These are phyloP conservation scores for Phytophthora pini DNA, from an alignment of 352 stramenopile genomes.

Conservation along the genomic window DNA sequence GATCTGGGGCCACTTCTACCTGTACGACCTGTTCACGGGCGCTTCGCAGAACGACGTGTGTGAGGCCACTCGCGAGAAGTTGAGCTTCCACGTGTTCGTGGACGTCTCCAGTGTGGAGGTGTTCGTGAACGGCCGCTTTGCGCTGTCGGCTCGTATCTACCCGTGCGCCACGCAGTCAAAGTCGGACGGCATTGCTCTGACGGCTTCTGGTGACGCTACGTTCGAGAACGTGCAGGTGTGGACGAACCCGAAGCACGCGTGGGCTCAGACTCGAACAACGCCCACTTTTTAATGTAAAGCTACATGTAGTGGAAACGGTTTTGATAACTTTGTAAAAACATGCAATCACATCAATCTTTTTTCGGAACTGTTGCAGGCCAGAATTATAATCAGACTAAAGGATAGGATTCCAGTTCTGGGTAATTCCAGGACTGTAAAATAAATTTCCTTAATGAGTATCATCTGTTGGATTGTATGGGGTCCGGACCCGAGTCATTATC, in stretches of 20 bases:
- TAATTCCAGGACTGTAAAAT: too few species aligned
- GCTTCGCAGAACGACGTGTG: slow-evolving; percentile 35
- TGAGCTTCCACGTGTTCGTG: too few species aligned
- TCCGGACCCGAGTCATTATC: too few species aligned
- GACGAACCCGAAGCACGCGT: slow-evolving; percentile 70
- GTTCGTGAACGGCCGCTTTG: slow-evolving; percentile 48
- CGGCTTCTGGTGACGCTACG: slow-evolving; percentile 46
- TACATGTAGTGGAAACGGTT: too few species aligned
- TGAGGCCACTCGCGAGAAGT: slow-evolving; percentile 46
- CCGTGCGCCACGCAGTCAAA: slow-evolving; percentile 53
- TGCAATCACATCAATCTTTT: too few species aligned
- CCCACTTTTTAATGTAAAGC: slow-evolving; percentile 32
- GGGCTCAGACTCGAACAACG: slow-evolving; percentile 48
- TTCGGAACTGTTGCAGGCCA: too few species aligned
- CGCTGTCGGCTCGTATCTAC: slow-evolving; percentile 71
- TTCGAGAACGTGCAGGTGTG: slow-evolving; percentile 75
- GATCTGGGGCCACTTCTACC: slow-evolving; percentile 61
- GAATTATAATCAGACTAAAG: too few species aligned
- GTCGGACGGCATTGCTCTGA: slow-evolving; percentile 66
- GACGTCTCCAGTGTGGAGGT: too few species aligned
- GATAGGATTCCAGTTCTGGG: too few species aligned
- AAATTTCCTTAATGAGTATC: too few species aligned
- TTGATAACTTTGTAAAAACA: too few species aligned
- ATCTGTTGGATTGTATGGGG: too few species aligned
- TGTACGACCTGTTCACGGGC: slow-evolving; percentile 56